Conservation (phyloP, 805 yeast species). For the Metschnikowia arizonensis region DNA sequence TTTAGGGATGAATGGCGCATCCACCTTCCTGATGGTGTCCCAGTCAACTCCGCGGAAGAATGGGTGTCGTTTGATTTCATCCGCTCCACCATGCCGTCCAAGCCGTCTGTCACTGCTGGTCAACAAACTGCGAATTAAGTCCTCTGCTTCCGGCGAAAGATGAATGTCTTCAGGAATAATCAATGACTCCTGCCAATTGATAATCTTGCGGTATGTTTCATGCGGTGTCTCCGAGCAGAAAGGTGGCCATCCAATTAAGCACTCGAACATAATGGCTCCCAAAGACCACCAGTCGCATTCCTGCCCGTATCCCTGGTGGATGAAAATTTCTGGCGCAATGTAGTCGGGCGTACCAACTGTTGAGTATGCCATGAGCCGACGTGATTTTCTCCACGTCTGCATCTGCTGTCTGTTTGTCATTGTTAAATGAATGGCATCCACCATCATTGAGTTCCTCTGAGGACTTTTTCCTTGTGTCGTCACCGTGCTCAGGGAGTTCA, state of each 20-base stretch:
- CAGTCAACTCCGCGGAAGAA: slow-evolving; percentile 96
- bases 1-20: slow-evolving; percentile 92
- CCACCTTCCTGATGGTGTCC: slow-evolving; percentile 81
- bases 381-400: slow-evolving; percentile 92
- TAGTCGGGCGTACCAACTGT: slow-evolving; percentile 97
- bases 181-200: slow-evolving; percentile 86
- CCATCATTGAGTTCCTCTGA: slow-evolving; percentile 72
- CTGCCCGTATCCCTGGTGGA: slow-evolving; percentile 92
- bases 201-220: slow-evolving; percentile 85
- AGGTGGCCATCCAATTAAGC: slow-evolving; percentile 96
- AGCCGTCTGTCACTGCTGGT: slow-evolving; percentile 76
- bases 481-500: slow-evolving; percentile 15
- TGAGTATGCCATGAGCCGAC: slow-evolving; percentile 91
- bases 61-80: slow-evolving; percentile 84
- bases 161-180: slow-evolving; percentile 91
- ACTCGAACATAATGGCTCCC: slow-evolving; percentile 96
- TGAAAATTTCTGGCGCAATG: slow-evolving; percentile 91
- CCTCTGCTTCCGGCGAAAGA: slow-evolving; percentile 83
- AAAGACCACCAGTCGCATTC: slow-evolving; percentile 98
- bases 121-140: slow-evolving; percentile 69
- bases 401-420: slow-evolving; percentile 93
- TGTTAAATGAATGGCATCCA: slow-evolving; percentile 91
- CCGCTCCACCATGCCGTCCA: slow-evolving; percentile 89
- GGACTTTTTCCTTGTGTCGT: slow-evolving; percentile 16
- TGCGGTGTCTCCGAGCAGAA: slow-evolving; percentile 93